Evolutionary conservation across 805 yeast species (phyloP).

Genomic region (Wickerhamomyces hampshirensis): DNA sequence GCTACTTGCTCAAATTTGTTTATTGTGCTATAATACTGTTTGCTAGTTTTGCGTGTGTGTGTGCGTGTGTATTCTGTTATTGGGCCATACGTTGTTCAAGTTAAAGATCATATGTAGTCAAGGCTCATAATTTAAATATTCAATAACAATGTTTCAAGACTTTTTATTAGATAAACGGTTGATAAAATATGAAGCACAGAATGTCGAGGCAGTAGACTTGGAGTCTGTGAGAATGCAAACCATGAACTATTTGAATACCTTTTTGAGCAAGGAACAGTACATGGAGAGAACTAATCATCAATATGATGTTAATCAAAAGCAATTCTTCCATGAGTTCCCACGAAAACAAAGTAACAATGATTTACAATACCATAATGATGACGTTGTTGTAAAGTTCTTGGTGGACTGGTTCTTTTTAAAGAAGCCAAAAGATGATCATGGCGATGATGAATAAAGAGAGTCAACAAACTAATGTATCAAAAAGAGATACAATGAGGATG

Average conservation of each 20-base stretch:
- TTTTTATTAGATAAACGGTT: slow-evolving; percentile 17
- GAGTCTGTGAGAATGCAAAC: neutral
- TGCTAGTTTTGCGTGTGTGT: neutral
- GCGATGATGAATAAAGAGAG: neutral
- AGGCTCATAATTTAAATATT: neutral
- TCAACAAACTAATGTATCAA: too few species aligned
- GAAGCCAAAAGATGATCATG: slow-evolving; percentile 9
- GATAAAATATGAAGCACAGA: slow-evolving; percentile 11
- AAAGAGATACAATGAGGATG: too few species aligned
- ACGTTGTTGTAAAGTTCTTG: slow-evolving; percentile 22
- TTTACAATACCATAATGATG: slow-evolving; percentile 25
- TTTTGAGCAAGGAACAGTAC: slow-evolving; percentile 9
- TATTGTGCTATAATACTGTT: too few species aligned
- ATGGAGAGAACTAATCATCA: slow-evolving; percentile 13
- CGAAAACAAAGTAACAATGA: slow-evolving; percentile 25
- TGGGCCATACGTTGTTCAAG: neutral
- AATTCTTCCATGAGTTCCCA: slow-evolving; percentile 26
- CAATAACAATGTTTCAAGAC: slow-evolving; percentile 17
- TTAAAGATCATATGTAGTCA: neutral
- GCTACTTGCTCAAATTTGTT: neutral
- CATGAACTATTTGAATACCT: neutral
- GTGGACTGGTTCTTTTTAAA: slow-evolving; percentile 22
- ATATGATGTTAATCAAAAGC: slow-evolving; percentile 13
- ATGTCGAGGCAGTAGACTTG: neutral
- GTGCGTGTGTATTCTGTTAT: neutral